These are phyloP conservation scores for Exophiala sp. DNA, from an alignment of 2,329 filamentous ascomycete species.

Conservation along the genomic window DNA sequence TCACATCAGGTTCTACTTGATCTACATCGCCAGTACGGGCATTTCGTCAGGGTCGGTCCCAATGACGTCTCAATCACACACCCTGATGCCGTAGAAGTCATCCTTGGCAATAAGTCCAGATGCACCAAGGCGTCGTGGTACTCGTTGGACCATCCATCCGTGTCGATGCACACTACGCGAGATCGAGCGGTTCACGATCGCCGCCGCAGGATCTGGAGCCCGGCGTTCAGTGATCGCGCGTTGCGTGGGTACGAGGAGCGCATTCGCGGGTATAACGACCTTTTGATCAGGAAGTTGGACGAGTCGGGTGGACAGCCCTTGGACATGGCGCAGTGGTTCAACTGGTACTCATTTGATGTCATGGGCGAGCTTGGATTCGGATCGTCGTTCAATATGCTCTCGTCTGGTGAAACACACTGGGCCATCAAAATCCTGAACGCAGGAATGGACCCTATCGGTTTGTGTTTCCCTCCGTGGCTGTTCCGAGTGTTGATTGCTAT, in stretches of 20 bases:
- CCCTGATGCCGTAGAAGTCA: conserved; percentile 32
- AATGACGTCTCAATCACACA: conserved; percentile 22
- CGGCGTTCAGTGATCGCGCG: conserved; percentile 35
- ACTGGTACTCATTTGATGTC: conserved; percentile 34
- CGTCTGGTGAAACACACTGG: conserved; percentile 32
- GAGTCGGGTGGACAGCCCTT: conserved; percentile 31
- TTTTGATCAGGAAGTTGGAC: conserved; percentile 33
- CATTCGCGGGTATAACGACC: conserved; percentile 35
- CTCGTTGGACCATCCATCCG: conserved; percentile 32
- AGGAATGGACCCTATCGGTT: conserved; percentile 25
- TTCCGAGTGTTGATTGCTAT: conserved; percentile 28
- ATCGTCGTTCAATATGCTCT: conserved; percentile 33
- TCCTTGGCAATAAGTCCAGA: conserved; percentile 38
- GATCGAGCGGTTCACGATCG: conserved; percentile 37
- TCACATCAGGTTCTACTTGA: conserved; percentile 9
- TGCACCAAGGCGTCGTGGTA: conserved; percentile 45
- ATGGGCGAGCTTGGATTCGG: conserved; percentile 37
- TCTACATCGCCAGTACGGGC: conserved; percentile 23
- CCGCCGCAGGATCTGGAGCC: conserved; percentile 41
- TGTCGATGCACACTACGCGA: conserved; percentile 40
- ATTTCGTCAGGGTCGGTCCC: conserved; percentile 24
- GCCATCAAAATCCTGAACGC: conserved; percentile 38
- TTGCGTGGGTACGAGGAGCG: conserved; percentile 42
- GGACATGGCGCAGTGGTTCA: conserved; percentile 39
- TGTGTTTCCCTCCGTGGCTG: conserved; percentile 26